Conservation (phyloP, 805 yeast genomes). For the Zygosaccharomyces lentus region DNA sequence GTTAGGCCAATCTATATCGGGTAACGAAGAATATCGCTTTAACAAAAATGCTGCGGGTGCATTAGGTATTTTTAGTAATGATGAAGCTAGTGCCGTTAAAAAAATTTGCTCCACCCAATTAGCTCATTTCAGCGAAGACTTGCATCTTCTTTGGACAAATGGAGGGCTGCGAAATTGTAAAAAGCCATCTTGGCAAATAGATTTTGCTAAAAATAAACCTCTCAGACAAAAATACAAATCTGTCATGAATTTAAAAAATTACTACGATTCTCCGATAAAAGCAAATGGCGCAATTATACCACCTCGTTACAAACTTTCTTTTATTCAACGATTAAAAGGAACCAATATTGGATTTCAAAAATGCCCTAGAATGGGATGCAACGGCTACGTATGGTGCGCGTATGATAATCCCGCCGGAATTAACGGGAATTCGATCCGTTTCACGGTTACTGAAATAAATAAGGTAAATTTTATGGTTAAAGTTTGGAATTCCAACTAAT, state of each 20-base stretch:
- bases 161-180: constrained; percentile 33
- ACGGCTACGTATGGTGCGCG: neutral
- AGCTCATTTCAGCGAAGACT: constrained; percentile 25
- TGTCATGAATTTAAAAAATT: constrained; percentile 6
- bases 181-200: constrained; percentile 12
- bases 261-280: constrained; percentile 11
- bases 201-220: constrained; percentile 3
- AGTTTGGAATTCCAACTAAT: neutral
- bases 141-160: constrained; percentile 31
- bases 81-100: constrained; percentile 9
- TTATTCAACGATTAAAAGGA: neutral
- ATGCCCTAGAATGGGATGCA: neutral
- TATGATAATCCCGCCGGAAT: neutral
- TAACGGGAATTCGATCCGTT: neutral
- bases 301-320: neutral
- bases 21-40: constrained; percentile 23
- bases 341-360: neutral
- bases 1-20: constrained; percentile 29
- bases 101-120: constrained; percentile 31
- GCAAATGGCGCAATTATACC: constrained; percentile 16
- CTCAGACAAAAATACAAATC: constrained; percentile 5
- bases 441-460: neutral
- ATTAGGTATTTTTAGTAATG: constrained; percentile 5
- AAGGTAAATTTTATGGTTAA: neutral
- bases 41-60: constrained; percentile 25